Base-by-base conservation (phyloP, 2,329 filamentous ascomycete species). In the Microsporum canis region DNA sequence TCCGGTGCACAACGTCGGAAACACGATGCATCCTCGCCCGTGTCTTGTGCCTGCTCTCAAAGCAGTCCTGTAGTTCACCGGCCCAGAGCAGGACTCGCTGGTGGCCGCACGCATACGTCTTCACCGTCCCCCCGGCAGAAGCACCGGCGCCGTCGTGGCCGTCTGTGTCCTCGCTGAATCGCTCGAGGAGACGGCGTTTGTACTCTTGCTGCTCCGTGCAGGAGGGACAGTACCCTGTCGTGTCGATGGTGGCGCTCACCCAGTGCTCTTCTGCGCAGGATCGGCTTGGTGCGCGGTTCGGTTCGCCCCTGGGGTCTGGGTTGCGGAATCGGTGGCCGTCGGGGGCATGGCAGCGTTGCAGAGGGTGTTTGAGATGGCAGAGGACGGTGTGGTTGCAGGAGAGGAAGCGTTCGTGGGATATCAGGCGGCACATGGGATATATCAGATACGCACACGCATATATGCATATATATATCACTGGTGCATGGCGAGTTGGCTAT, bases 281-380 rank as follows among this genome's bases (percentile, higher is more conserved):
- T 36, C 63, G 58, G 14, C 38, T 49, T 0, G 63, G 64, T 27
- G 38, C 8, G 1, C 57, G 17, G 36, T 43, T 23, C 8, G 33
- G 29, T 31, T 61, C 45, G 43, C n/a, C 7, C 14, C 27, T 41
- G 5, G 39, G 10, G 41, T 58, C 33, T n/a, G 49, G 49, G 10
- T 36, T 38, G 5, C 31, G 12, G 57, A 65, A 64, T 3, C 62
- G 65, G 23, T 61, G 60, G 14, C 63, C 65, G 55, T 64, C 60
- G 12, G 65, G 65, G 10, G 55, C 45, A 17, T 55, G n/a, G 61
- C 65, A 66, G 58, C 63, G 65, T 43, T 55, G 17, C 5, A 65
- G 56, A 17, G 8, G 10, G 57, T 66, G 60, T 33, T 62, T 64
- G n/a, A 66, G 53, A 38, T 63, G 60, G 51, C 61, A 63, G 33